These are phyloP conservation scores for Macroventuria anomochaeta DNA, from an alignment of 2,329 filamentous ascomycete species.

Conservation along the genomic window DNA sequence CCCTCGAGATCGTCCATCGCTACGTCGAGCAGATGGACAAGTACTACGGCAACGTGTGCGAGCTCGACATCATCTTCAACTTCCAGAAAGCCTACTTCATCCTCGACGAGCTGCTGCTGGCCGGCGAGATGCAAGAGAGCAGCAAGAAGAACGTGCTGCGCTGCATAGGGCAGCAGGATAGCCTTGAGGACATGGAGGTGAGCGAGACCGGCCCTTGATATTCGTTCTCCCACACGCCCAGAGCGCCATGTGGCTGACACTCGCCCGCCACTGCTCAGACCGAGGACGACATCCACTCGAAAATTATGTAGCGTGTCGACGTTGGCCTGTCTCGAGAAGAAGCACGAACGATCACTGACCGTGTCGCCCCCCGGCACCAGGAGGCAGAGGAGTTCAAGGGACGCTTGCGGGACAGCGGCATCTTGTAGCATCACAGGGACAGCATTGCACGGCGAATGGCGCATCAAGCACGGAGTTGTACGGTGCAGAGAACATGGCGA, in stretches of 20 bases:
- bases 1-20: slow-evolving; percentile 96
- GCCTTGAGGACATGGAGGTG: slow-evolving; percentile 99
- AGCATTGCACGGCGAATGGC: slow-evolving; percentile 29
- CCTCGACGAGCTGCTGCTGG: slow-evolving; percentile 91
- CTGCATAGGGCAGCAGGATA: slow-evolving; percentile 96
- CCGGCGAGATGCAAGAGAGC: slow-evolving; percentile 97
- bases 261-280: slow-evolving; percentile 64
- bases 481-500: slow-evolving; percentile 18
- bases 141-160: slow-evolving; percentile 98
- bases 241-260: slow-evolving; percentile 52
- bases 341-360: slow-evolving; percentile 37
- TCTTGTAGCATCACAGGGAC: slow-evolving; percentile 30
- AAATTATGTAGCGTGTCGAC: slow-evolving; percentile 71
- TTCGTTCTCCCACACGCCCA: slow-evolving; percentile 23
- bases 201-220: slow-evolving; percentile 53
- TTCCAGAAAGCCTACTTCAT: slow-evolving; percentile 99
- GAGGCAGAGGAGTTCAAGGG: slow-evolving; percentile 40
- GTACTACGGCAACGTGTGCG: slow-evolving; percentile 99
- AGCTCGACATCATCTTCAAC: slow-evolving; percentile 99
- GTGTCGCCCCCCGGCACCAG: slow-evolving; percentile 34
- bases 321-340: slow-evolving; percentile 22
- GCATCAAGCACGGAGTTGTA: slow-evolving; percentile 17
- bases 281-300: slow-evolving; percentile 83
- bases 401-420: slow-evolving; percentile 40
- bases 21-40: slow-evolving; percentile 99